phyloP scores from a whole-genome alignment of 495 filamentous ascomycete genomes.

The Aspergillus ellipticus region DNA sequence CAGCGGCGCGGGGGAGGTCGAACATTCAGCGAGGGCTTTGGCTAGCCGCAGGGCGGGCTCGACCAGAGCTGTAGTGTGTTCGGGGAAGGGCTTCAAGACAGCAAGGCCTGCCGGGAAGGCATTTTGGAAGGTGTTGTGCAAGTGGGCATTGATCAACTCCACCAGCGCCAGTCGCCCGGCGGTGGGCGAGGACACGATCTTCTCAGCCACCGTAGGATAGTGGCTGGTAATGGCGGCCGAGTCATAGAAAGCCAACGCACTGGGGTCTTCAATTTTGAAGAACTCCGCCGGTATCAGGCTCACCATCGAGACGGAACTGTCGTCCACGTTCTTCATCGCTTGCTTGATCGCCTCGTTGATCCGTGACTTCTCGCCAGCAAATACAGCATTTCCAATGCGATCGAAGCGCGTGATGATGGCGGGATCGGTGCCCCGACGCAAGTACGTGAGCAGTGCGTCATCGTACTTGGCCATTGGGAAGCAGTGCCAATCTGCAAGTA shows the following conservation, averaged over 20 bases:
- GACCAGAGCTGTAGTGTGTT: constrained; percentile 68
- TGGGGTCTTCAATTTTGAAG: constrained; percentile 63
- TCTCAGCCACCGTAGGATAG: constrained; percentile 65
- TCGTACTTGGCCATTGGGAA: constrained; percentile 83
- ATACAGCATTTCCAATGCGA: constrained; percentile 65
- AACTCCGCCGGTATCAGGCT: constrained; percentile 53
- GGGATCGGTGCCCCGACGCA: constrained; percentile 71
- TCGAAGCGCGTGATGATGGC: constrained; percentile 68
- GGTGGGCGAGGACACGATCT: constrained; percentile 49
- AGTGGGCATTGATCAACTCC: constrained; percentile 76
- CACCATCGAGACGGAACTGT: constrained; percentile 52
- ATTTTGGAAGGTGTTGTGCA: constrained; percentile 82
- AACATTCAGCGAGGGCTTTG: constrained; percentile 66
- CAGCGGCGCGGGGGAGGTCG: constrained; percentile 60
- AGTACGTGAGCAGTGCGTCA: constrained; percentile 63
- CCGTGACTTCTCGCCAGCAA: constrained; percentile 62
- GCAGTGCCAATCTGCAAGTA: constrained; percentile 73
- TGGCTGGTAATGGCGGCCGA: constrained; percentile 50
- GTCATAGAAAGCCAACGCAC: constrained; percentile 76
- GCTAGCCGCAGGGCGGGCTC: constrained; percentile 68
- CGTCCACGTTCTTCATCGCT: constrained; percentile 56
- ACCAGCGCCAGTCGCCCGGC: constrained; percentile 61
- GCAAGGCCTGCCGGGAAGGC: constrained; percentile 71
- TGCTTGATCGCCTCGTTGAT: constrained; percentile 65
- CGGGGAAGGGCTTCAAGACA: constrained; percentile 70